Percentiles rank a stretch among this genome's conserved stretches.
These are phyloP conservation scores for Pythium apleroticum DNA, from an alignment of 352 stramenopile genomes.

Conservation along the genomic window DNA sequence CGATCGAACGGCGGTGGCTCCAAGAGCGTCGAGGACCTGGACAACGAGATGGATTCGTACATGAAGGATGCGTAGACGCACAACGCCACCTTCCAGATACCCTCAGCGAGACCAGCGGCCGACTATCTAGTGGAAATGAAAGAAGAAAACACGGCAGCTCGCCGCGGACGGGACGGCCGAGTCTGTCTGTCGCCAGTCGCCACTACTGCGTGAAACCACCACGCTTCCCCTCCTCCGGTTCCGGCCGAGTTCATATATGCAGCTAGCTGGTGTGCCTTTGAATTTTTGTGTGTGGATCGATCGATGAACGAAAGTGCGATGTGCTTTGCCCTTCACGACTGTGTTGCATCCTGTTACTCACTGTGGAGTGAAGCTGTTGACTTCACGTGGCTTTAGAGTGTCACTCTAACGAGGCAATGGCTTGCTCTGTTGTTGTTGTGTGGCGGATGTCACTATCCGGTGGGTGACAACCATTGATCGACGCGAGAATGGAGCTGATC, in stretches of 20 bases:
- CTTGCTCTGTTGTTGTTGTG: background rate
- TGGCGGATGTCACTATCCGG: background rate
- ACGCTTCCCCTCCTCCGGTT: no score
- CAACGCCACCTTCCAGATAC: background rate
- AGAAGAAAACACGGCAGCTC: background rate
- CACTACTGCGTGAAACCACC: background rate
- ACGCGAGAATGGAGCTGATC: constrained; percentile 69
- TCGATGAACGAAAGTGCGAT: background rate
- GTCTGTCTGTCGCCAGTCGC: background rate
- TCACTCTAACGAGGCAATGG: background rate
- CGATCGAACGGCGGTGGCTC: constrained; percentile 30
- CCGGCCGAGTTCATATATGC: constrained; percentile 1
- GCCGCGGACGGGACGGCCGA: background rate
- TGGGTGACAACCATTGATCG: background rate
- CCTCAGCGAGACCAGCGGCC: background rate
- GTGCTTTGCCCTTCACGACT: no score
- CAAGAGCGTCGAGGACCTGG: constrained; percentile 61
- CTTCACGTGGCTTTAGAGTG: no score
- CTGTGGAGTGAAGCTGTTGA: no score
- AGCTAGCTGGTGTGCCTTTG: background rate
- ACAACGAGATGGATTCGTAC: constrained; percentile 89
- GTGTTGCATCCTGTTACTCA: no score
- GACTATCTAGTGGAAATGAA: background rate
- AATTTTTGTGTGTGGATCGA: background rate
- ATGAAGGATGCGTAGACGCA: constrained; percentile 71